phyloP scores from a whole-genome alignment of 2,329 filamentous ascomycete species.

The Thelonectria rubi region DNA sequence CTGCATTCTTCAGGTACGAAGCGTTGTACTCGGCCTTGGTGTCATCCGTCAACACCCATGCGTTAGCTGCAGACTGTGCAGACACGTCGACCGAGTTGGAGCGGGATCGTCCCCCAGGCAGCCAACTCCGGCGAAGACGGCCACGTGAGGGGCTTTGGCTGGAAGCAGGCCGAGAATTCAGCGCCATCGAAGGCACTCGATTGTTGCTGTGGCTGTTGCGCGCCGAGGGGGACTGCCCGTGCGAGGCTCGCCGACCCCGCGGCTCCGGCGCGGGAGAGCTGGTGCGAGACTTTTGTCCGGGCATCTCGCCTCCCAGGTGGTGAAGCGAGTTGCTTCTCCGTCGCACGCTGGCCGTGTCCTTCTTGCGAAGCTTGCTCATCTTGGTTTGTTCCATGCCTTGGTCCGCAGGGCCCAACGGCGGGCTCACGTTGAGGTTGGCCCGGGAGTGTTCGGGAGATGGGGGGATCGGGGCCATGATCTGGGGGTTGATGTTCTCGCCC shows the following conservation, averaged over 20 bases:
- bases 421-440: slow-evolving; percentile 33
- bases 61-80: slow-evolving; percentile 41
- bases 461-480: slow-evolving; percentile 44
- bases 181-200: slow-evolving; percentile 45
- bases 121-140: slow-evolving; percentile 63
- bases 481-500: slow-evolving; percentile 36
- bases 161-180: slow-evolving; percentile 42
- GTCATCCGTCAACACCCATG: slow-evolving; percentile 66
- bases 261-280: slow-evolving; percentile 49
- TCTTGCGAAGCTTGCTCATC: slow-evolving; percentile 44
- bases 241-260: slow-evolving; percentile 57
- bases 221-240: slow-evolving; percentile 53
- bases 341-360: slow-evolving; percentile 41
- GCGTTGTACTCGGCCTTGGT: slow-evolving; percentile 65
- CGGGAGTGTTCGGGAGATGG: slow-evolving; percentile 43
- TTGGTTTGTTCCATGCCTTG: slow-evolving; percentile 33
- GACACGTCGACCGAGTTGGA: slow-evolving; percentile 56
- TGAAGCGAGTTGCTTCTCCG: slow-evolving; percentile 48
- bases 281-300: slow-evolving; percentile 38
- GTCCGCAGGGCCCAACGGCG: slow-evolving; percentile 26
- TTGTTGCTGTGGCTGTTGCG: slow-evolving; percentile 43
- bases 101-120: slow-evolving; percentile 61
- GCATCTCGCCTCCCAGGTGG: slow-evolving; percentile 30
- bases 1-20: slow-evolving; percentile 59
- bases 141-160: slow-evolving; percentile 57